A percentile compares a stretch with the other conserved stretches of the same genome.
Conservation (phyloP, 345 rosid genomes). For the Gossypium sturtianum region DNA sequence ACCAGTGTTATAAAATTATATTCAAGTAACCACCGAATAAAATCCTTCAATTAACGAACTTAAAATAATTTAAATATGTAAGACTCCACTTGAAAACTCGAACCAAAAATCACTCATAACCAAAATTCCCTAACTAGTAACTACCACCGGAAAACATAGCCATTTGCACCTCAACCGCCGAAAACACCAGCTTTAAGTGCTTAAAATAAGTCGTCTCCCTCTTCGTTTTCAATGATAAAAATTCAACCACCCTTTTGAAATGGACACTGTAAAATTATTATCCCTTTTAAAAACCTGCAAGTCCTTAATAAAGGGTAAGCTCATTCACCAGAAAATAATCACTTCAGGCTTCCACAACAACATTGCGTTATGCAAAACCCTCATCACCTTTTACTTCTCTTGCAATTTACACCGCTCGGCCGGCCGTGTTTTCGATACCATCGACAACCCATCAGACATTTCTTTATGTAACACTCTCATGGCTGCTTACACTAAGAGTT, state of each 20-base stretch:
- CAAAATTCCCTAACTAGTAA: too few relatives aligned
- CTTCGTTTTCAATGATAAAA: background rate
- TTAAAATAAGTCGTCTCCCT: background rate
- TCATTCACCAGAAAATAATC: slow-evolving; percentile 51
- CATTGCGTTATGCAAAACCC: slow-evolving; percentile 43
- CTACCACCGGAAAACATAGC: too few relatives aligned
- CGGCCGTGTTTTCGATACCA: slow-evolving; percentile 31
- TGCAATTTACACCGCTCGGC: slow-evolving; percentile 38
- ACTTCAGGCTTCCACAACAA: slow-evolving; percentile 38
- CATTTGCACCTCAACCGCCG: too few relatives aligned
- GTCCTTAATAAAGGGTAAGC: slow-evolving; percentile 33
- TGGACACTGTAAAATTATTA: slow-evolving; percentile 31
- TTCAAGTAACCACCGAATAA: too few relatives aligned
- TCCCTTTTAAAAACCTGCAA: slow-evolving; percentile 36
- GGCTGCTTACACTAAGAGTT: slow-evolving; percentile 47
- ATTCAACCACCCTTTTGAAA: background rate
- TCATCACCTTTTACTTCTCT: slow-evolving; percentile 51
- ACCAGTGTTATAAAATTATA: too few relatives aligned
- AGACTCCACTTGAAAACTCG: too few relatives aligned
- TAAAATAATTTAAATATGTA: too few relatives aligned
- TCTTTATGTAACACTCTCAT: slow-evolving; percentile 58
- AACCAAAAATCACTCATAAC: too few relatives aligned
- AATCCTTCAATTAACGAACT: too few relatives aligned
- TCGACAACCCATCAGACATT: slow-evolving; percentile 33
- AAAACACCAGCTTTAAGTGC: too few relatives aligned